These are phyloP conservation scores for Lathyrus aphaca DNA, from an alignment of 306 rosid genomes.

Conservation along the genomic window DNA sequence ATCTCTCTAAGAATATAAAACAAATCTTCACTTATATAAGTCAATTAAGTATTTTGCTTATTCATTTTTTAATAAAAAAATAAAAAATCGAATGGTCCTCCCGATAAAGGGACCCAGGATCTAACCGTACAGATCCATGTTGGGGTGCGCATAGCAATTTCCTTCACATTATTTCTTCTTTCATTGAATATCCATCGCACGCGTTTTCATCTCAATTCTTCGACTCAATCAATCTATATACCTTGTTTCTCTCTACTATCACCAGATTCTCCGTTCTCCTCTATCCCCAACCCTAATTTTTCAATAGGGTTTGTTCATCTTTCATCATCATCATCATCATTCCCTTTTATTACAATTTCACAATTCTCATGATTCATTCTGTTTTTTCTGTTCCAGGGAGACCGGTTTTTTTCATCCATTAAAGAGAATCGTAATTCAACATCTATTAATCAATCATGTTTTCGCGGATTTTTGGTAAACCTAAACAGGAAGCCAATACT, in stretches of 20 bases:
- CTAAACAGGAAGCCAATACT: conserved; percentile 78
- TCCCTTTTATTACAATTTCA: not conserved
- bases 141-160: too few relatives aligned
- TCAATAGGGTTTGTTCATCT: conserved; percentile 19
- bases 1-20: too few relatives aligned
- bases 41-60: too few relatives aligned
- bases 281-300: conserved; percentile 29
- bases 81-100: too few relatives aligned
- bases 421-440: conserved; percentile 1
- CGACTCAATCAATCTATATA: too few relatives aligned
- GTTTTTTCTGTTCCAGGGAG: conserved; percentile 21
- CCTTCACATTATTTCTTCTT: too few relatives aligned
- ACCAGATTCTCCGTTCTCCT: not conserved
- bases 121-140: too few relatives aligned
- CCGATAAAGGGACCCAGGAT: too few relatives aligned
- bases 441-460: conserved; percentile 60
- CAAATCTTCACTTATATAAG: too few relatives aligned
- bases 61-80: too few relatives aligned
- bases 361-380: not conserved
- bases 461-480: conserved; percentile 78
- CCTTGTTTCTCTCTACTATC: not conserved
- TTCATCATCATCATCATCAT: not conserved
- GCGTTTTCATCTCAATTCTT: too few relatives aligned
- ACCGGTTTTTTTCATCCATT: not conserved
- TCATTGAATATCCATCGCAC: too few relatives aligned